A percentile compares a stretch with the other conserved stretches of the same genome.
Conservation (phyloP, 768 basidiomycete species). For the Hygrocybe punicea region DNA sequence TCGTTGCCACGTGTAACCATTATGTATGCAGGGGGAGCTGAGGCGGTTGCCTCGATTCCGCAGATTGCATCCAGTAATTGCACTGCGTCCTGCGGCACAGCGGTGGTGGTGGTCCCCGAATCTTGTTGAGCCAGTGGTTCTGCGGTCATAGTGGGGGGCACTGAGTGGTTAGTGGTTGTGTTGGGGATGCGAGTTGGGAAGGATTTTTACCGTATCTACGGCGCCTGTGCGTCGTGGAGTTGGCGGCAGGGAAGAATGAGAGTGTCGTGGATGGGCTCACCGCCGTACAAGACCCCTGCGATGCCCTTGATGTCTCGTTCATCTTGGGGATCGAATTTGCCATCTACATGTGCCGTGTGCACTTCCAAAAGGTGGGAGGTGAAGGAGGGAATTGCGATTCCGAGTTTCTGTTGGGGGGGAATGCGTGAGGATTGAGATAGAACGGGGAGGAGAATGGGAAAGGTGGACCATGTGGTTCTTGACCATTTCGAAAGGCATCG, state of each 20-base stretch:
- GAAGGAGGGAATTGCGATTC: constrained; percentile 43
- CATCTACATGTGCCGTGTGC: constrained; percentile 33
- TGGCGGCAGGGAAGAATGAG: not conserved
- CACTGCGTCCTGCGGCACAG: too few species aligned
- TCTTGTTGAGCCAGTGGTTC: too few species aligned
- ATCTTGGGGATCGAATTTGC: constrained; percentile 37
- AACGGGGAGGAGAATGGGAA: not conserved
- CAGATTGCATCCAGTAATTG: too few species aligned
- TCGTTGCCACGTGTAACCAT: too few species aligned
- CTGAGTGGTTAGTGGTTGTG: not conserved
- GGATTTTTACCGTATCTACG: constrained; percentile 38
- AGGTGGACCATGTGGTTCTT: constrained; percentile 45
- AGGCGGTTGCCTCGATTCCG: too few species aligned
- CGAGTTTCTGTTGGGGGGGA: constrained; percentile 35
- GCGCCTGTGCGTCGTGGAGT: constrained; percentile 28
- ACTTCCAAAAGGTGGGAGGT: constrained; percentile 44
- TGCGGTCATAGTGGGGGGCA: constrained; percentile 23
- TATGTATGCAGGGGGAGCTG: too few species aligned
- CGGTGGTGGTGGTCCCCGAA: too few species aligned
- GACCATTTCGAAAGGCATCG: constrained; percentile 50
- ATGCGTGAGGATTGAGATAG: too few species aligned
- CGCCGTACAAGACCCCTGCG: constrained; percentile 51
- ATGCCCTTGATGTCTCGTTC: constrained; percentile 55
- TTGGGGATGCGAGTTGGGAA: constrained; percentile 7
- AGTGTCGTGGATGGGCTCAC: constrained; percentile 25